Evolutionary conservation across 345 rosid species (phyloP), one percentile per base, ranked within the genome.

Genomic region (Luvunga scandens): DNA sequence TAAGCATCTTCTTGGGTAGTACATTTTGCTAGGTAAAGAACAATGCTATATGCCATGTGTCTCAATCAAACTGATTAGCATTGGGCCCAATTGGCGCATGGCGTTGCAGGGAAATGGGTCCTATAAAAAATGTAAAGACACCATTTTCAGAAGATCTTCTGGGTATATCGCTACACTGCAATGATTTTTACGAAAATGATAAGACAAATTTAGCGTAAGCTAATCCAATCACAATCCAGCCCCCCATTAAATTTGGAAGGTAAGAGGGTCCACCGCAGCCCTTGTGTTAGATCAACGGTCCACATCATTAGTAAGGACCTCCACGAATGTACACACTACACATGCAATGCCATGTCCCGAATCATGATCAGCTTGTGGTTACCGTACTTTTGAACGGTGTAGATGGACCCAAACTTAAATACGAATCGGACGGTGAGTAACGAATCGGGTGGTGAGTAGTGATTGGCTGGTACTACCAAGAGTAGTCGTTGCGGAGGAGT

Each of bases 221-320:
- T 77, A 28, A 68, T 67, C 78, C 75, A 28, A 63, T 74, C 64
- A 30, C 61, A 55, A 62, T 50, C 2, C 33, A 30, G 73, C 39
- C 65, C 81, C 30, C 60, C 19, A 24, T 33, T 63, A 24, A 78
- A 78, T 75, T 65, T 2, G 66, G 24, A 42, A 10, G 45, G 45
- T 77, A 22, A 30, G 48, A 6, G 59, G 69, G 78, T n/a, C 22
- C 9, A 28, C 48, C 10, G 34, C 4, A 34, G 7, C 10, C 19
- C 69, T 13, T 0, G 1, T 16, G 16, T 25, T 64, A 55, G 77
- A 72, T 81, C 80, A 24, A 76, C 76, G 70, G 71, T 64, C 78
- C 30, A 75, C 70, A 48, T 64, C 71, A 31, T 2, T 34, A 13
- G 21, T 31, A 30, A 30, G 78, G 70, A 64, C 30, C 31, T 4